phyloP scores from a whole-genome alignment of 805 yeast genomes.

The Wickerhamiella siamensis region DNA sequence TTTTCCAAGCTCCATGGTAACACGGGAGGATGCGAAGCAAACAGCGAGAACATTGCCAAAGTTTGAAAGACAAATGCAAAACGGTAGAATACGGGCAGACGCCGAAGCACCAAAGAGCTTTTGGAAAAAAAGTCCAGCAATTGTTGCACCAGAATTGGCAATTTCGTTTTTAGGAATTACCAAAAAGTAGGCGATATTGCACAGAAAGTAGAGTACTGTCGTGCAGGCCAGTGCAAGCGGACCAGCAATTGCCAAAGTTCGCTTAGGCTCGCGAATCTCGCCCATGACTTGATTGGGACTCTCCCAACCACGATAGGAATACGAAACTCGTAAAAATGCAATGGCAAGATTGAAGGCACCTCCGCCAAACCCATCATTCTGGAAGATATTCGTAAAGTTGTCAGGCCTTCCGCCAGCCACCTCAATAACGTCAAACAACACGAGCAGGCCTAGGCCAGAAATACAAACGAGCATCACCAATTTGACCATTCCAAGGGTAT shows the following conservation, averaged over 20 bases:
- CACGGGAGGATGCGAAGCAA: constrained; percentile 44
- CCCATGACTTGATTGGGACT: constrained; percentile 49
- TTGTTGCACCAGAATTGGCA: constrained; percentile 41
- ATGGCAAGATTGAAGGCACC: constrained; percentile 40
- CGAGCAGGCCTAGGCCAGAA: constrained; percentile 34
- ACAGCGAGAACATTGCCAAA: constrained; percentile 54
- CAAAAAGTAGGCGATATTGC: constrained; percentile 42
- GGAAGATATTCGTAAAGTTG: constrained; percentile 30
- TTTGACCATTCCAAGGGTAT: constrained; percentile 40
- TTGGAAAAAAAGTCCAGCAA: constrained; percentile 48
- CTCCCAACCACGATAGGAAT: constrained; percentile 60
- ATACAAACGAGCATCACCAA: constrained; percentile 37
- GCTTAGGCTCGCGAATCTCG: constrained; percentile 42
- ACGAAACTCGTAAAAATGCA: constrained; percentile 43
- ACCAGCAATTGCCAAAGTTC: constrained; percentile 45
- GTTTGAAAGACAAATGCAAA: constrained; percentile 45
- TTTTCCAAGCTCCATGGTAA: constrained; percentile 42
- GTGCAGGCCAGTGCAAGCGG: constrained; percentile 42
- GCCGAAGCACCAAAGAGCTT: constrained; percentile 43
- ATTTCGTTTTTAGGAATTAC: constrained; percentile 33
- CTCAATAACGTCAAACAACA: constrained; percentile 12
- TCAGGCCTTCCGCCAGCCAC: constrained; percentile 25
- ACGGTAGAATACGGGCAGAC: constrained; percentile 37
- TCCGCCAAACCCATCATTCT: constrained; percentile 28
- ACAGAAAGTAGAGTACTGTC: constrained; percentile 40